Evolutionary conservation across 2,329 filamentous ascomycete genomes (phyloP).

Genomic region (Colletotrichum noveboracense): DNA sequence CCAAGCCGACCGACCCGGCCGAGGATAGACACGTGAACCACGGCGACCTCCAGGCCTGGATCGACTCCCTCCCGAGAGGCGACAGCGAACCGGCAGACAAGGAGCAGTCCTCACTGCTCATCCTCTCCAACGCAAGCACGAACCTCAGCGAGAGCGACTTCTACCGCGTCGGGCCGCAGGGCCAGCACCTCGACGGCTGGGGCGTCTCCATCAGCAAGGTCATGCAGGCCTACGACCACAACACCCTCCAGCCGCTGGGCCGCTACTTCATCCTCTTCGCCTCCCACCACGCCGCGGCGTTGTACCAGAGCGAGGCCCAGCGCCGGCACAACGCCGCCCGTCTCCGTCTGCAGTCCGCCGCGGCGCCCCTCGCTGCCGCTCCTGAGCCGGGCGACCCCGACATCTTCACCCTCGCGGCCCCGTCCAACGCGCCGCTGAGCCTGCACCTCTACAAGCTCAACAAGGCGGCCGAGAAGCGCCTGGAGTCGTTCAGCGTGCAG

Average conservation of each 20-base stretch:
- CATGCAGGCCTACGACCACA: conserved; percentile 67
- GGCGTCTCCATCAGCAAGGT: conserved; percentile 66
- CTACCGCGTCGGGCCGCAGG: conserved; percentile 66
- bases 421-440: conserved; percentile 33
- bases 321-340: conserved; percentile 40
- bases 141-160: conserved; percentile 73
- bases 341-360: conserved; percentile 34
- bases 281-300: conserved; percentile 59
- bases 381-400: conserved; percentile 49
- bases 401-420: conserved; percentile 55
- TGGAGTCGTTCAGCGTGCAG: conserved; percentile 17
- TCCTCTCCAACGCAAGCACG: conserved; percentile 63
- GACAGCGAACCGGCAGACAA: neutral
- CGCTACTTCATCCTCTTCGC: conserved; percentile 76
- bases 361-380: conserved; percentile 39
- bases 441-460: conserved; percentile 16
- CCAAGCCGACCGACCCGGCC: neutral
- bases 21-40: conserved; percentile 2
- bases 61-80: conserved; percentile 5
- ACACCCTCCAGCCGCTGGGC: conserved; percentile 66
- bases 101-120: conserved; percentile 45
- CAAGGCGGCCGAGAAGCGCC: conserved; percentile 32
- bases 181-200: conserved; percentile 72
- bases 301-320: conserved; percentile 62
- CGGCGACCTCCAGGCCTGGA: conserved; percentile 17